Conservation (phyloP, 208 protist genomes). For the Trypanosoma platydactyli region DNA sequence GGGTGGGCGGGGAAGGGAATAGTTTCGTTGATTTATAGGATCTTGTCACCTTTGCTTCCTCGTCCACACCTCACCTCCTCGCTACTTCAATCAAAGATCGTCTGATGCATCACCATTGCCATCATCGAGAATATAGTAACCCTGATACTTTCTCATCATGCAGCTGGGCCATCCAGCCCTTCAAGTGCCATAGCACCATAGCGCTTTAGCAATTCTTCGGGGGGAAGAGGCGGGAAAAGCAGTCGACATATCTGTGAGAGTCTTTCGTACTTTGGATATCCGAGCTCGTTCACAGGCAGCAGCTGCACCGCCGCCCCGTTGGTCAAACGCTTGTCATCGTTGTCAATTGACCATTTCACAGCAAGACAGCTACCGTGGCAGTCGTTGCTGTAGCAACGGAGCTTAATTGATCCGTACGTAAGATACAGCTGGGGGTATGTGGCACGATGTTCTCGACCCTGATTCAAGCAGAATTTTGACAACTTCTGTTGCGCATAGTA, state of each 20-base stretch:
- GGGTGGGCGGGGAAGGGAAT: no score
- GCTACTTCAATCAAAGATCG: no score
- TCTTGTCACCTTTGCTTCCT: no score
- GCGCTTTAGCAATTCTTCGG: conserved; percentile 69
- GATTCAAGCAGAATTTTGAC: conserved; percentile 70
- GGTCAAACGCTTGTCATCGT: conserved; percentile 4
- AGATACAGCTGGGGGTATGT: conserved; percentile 87
- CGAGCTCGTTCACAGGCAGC: conserved; percentile 25
- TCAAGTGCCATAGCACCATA: conserved; percentile 51
- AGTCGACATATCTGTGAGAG: conserved; percentile 46
- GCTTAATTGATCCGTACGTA: conserved; percentile 88
- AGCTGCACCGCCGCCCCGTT: conserved; percentile 4
- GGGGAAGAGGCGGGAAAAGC: conserved; percentile 71
- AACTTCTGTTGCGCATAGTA: conserved; percentile 87
- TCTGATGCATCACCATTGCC: no score
- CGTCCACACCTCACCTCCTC: no score
- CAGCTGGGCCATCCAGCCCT: not conserved
- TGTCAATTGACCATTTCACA: conserved; percentile 51
- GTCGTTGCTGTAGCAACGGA: conserved; percentile 90
- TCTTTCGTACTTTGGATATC: conserved; percentile 71
- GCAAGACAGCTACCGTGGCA: conserved; percentile 71
- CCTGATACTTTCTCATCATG: not conserved
- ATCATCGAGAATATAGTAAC: no score
- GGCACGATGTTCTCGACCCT: conserved; percentile 49
- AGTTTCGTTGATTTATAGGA: no score